phyloP scores from a whole-genome alignment of 148 eudicot species.

The Spergularia marina region DNA sequence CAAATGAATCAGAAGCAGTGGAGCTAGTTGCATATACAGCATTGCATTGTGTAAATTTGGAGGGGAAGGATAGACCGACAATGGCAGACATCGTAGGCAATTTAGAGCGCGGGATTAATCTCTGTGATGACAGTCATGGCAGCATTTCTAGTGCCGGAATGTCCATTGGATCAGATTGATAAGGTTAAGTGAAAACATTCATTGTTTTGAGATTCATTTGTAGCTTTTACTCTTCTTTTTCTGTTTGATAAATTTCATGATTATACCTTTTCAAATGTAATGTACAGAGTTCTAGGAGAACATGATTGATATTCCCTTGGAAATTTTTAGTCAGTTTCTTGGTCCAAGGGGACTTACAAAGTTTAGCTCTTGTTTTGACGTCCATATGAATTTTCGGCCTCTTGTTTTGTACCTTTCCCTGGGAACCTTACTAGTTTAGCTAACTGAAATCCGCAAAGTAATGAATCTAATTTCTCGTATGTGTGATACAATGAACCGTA shows the following conservation, averaged over 20 bases:
- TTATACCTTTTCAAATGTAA: slow-evolving; percentile 13
- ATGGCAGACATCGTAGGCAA: slow-evolving; percentile 87
- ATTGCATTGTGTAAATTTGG: slow-evolving; percentile 80
- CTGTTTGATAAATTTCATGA: slow-evolving; percentile 12
- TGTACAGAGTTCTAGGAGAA: slow-evolving; percentile 19
- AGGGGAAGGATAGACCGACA: slow-evolving; percentile 84
- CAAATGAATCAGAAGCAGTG: slow-evolving; percentile 74
- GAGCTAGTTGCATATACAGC: slow-evolving; percentile 89
- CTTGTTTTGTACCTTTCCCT: background rate
- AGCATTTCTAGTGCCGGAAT: slow-evolving; percentile 69
- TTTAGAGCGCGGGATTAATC: slow-evolving; percentile 70
- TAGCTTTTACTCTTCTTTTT: slow-evolving; percentile 7
- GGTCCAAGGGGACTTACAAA: background rate
- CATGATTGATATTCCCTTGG: background rate
- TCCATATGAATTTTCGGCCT: background rate
- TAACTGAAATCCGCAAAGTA: background rate
- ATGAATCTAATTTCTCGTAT: background rate
- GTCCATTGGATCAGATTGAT: slow-evolving; percentile 71
- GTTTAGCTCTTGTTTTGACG: too few species aligned
- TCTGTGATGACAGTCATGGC: slow-evolving; percentile 74
- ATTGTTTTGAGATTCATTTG: slow-evolving; percentile 25
- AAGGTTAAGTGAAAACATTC: background rate
- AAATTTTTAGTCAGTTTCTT: background rate
- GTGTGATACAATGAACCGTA: background rate
- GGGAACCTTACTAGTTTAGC: background rate